Evolutionary conservation across 176 grass and related monocot species (phyloP), one percentile per base, ranked within the genome.

Genomic region (Areca catechu): DNA sequence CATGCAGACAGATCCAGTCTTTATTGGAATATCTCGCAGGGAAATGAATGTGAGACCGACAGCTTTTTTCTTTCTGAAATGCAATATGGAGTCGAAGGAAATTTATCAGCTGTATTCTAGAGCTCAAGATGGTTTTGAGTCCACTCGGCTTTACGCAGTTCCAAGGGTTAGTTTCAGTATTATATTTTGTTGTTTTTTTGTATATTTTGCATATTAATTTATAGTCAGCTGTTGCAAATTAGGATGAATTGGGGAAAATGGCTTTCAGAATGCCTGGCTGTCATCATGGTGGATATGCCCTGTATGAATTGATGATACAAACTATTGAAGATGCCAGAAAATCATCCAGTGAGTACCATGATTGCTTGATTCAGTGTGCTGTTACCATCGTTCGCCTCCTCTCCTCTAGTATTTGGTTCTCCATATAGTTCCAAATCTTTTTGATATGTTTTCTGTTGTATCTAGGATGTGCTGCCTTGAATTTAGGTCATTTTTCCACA

Each of bases 61-160:
- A 3, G 87, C 87, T 15, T 97, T 91, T 80, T 97, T 97, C 68
- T 83, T 88, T 67, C 68, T 81, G 10, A 91, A 76, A 88, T 97
- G 93, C 22, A 77, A 59, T 56, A 63, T 91, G 19, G 80, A 82
- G 56, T 87, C 86, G 51, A 56, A 22, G 58, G 66, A 57, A 49
- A 71, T 89, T 58, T 53, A 59, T 51, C 76, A 91, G 22, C 70
- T 91, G 50, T 97, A 97, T 82, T 82, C 72, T 24, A 77, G 20
- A 85, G 87, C 93, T 66, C 93, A 97, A 80, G 87, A 97, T 85
- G 93, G 93, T 14, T 91, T 73, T 67, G 93, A 91, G 66, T 97
- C 93, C 43, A 97, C 93, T 49, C 89, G 80, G 24, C 24, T 97
- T 19, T 88, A 69, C 72, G 49, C 83, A 14, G 78, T 85, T 49